A percentile compares a stretch with the other conserved stretches of the same genome.
Conservation (phyloP, 2,329 filamentous ascomycete species). For the Coniochaeta hoffmannii region DNA sequence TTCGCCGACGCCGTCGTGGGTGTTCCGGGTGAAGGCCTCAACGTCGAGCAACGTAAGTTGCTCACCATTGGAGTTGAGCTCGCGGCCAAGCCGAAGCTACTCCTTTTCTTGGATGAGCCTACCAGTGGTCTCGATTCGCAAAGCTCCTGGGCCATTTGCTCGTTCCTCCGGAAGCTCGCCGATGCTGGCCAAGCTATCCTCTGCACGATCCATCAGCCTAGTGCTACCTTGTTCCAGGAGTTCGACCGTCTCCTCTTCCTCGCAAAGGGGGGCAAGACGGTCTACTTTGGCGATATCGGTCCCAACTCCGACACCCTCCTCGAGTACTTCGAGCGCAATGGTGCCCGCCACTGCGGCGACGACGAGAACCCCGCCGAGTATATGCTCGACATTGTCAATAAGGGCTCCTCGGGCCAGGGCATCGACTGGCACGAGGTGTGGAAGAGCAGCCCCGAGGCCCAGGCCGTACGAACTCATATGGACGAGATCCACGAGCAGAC, state of each 20-base stretch:
- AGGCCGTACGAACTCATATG: slow-evolving; percentile 51
- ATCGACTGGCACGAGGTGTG: slow-evolving; percentile 64
- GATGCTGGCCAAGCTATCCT: slow-evolving; percentile 41
- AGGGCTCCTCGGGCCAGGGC: slow-evolving; percentile 27
- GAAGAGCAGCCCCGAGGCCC: slow-evolving; percentile 44
- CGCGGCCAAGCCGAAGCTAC: slow-evolving; percentile 47
- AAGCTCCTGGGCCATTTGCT: slow-evolving; percentile 65
- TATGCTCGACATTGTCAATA: slow-evolving; percentile 53
- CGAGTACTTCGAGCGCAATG: slow-evolving; percentile 55
- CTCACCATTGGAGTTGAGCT: slow-evolving; percentile 56
- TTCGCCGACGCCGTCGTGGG: slow-evolving; percentile 61
- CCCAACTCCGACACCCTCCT: slow-evolving; percentile 47
- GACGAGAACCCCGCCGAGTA: slow-evolving; percentile 70
- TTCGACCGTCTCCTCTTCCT: slow-evolving; percentile 55
- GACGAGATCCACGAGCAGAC: slow-evolving; percentile 51
- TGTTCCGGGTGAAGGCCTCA: slow-evolving; percentile 51
- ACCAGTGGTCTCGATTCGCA: slow-evolving; percentile 68
- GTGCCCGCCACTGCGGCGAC: slow-evolving; percentile 46
- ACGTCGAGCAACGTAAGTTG: slow-evolving; percentile 55
- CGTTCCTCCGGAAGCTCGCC: slow-evolving; percentile 59
- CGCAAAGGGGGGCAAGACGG: slow-evolving; percentile 56
- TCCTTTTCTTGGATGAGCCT: slow-evolving; percentile 65
- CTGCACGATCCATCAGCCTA: slow-evolving; percentile 45
- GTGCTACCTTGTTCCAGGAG: slow-evolving; percentile 34
- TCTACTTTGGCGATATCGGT: slow-evolving; percentile 64